These are phyloP conservation scores for Cercophora sp. DNA, from an alignment of 495 filamentous ascomycete genomes.

Conservation along the genomic window DNA sequence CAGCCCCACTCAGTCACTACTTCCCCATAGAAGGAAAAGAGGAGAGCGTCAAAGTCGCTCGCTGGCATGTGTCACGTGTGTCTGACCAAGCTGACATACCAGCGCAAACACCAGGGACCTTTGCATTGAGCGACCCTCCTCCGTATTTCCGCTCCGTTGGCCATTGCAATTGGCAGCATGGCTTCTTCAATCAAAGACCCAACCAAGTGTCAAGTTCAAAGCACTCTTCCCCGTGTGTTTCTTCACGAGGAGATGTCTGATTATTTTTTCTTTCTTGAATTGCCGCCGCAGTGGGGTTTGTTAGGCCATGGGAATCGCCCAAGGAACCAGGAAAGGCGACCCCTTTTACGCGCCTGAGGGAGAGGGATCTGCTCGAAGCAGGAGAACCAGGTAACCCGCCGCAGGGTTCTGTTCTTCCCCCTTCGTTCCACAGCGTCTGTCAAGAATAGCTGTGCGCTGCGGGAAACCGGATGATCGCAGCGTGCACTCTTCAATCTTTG, in stretches of 20 bases:
- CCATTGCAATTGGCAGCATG: not conserved
- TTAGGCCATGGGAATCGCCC: not conserved
- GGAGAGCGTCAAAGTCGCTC: not conserved
- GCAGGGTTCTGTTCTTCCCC: not conserved
- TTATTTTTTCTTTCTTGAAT: not conserved
- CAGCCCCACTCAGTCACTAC: not conserved
- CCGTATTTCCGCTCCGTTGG: not conserved
- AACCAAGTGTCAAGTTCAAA: not conserved
- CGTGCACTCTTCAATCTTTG: not conserved
- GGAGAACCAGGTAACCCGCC: not conserved
- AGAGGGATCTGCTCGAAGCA: not conserved
- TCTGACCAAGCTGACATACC: not conserved
- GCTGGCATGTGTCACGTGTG: not conserved
- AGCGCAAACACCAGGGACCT: not conserved
- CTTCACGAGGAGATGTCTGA: not conserved
- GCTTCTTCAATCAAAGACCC: not conserved
- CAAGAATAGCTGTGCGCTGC: not conserved
- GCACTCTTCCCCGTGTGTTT: not conserved
- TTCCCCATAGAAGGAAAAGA: not conserved
- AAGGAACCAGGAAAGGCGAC: not conserved
- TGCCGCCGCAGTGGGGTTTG: not conserved
- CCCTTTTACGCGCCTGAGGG: not conserved
- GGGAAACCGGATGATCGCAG: not conserved
- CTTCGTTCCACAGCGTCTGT: not conserved
- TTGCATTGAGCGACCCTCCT: not conserved